Percentiles rank a stretch among this genome's conserved stretches.
Evolutionary conservation across 192 early-diverging fungal species (phyloP).

Genomic region (Lobosporangium transversale): DNA sequence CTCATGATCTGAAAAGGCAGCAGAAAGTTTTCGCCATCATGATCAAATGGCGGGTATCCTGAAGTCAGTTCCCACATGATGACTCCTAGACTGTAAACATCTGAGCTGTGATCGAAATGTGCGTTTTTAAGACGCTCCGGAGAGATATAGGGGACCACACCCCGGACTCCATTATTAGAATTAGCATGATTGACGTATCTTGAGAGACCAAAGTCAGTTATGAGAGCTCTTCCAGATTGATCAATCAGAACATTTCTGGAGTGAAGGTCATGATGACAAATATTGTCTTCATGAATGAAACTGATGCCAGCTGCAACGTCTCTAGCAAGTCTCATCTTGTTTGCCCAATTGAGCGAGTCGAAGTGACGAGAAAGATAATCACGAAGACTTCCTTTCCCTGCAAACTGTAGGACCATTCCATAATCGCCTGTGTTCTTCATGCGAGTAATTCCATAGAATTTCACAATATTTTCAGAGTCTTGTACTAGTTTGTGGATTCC

Average conservation of each 20-base stretch:
- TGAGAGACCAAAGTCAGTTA: constrained; percentile 52
- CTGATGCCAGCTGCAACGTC: constrained; percentile 48
- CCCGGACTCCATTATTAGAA: constrained; percentile 37
- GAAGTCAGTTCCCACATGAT: constrained; percentile 58
- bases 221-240: constrained; percentile 35
- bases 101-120: constrained; percentile 44
- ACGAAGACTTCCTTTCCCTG: constrained; percentile 44
- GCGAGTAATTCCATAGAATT: constrained; percentile 45
- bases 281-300: constrained; percentile 51
- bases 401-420: constrained; percentile 51
- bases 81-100: constrained; percentile 55
- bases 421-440: constrained; percentile 41
- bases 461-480: constrained; percentile 49
- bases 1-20: constrained; percentile 41
- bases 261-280: constrained; percentile 52
- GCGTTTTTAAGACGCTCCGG: constrained; percentile 47
- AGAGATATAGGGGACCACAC: constrained; percentile 54
- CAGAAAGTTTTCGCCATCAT: constrained; percentile 42
- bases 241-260: constrained; percentile 56
- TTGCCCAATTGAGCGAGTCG: constrained; percentile 24
- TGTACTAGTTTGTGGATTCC: constrained; percentile 39
- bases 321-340: constrained; percentile 37
- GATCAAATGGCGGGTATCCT: constrained; percentile 41
- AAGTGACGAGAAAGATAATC: constrained; percentile 47
- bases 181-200: constrained; percentile 32